Conservation (phyloP, 768 basidiomycete species). For the Serpula lacrymans region DNA sequence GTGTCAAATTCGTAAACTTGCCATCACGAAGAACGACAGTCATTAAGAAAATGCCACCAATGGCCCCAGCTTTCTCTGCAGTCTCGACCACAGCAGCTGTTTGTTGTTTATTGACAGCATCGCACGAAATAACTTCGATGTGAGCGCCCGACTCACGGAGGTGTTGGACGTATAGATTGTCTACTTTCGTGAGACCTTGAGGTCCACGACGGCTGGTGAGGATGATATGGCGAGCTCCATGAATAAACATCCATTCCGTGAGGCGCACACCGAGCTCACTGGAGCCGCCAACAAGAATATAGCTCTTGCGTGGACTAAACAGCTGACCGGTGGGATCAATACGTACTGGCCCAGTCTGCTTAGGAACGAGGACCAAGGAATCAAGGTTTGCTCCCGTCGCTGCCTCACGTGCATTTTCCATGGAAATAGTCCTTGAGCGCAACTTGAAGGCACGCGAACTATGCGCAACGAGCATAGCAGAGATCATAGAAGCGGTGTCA, state of each 20-base stretch:
- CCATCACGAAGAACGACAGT: constrained; percentile 31
- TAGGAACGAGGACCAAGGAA: constrained; percentile 17
- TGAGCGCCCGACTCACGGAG: constrained; percentile 20
- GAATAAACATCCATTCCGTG: constrained; percentile 31
- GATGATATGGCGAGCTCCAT: constrained; percentile 29
- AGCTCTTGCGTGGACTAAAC: constrained; percentile 26
- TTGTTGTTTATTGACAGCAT: constrained; percentile 18
- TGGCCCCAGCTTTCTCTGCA: constrained; percentile 18
- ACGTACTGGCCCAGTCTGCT: constrained; percentile 7
- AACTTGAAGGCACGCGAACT: constrained; percentile 9
- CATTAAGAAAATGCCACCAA: constrained; percentile 33
- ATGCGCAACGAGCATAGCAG: constrained; percentile 18
- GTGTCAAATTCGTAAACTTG: constrained; percentile 30
- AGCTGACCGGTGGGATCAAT: constrained; percentile 23
- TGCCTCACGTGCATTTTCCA: too few relatives aligned
- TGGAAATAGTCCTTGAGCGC: constrained; percentile 11
- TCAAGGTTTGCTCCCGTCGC: constrained; percentile 4
- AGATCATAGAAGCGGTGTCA: constrained; percentile 14
- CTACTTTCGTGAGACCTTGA: constrained; percentile 18
- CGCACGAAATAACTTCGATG: constrained; percentile 24
- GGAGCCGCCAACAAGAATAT: constrained; percentile 20
- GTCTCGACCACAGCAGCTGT: constrained; percentile 20
- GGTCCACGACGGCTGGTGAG: constrained; percentile 23
- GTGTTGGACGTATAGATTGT: constrained; percentile 24
- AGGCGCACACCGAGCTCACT: constrained; percentile 24